These are phyloP conservation scores for Phytophthora meadii DNA, from an alignment of 352 stramenopile species.

Conservation along the genomic window DNA sequence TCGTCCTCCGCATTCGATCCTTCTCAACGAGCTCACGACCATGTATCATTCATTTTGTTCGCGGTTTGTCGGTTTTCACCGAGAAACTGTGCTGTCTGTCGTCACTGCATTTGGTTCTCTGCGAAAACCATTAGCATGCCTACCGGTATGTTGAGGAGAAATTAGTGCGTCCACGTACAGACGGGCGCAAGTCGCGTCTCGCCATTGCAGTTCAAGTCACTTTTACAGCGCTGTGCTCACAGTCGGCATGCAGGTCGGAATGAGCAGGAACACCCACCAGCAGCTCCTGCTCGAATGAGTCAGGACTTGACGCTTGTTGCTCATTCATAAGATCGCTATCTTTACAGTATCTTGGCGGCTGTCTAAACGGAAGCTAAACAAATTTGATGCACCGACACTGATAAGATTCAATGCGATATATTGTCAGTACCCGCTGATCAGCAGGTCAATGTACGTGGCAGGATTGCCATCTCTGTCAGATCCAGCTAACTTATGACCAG, in stretches of 20 bases:
- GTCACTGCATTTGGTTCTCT: not conserved
- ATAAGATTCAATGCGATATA: not conserved
- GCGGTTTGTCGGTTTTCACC: slow-evolving; percentile 7
- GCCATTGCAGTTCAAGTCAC: slow-evolving; percentile 5
- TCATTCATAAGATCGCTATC: slow-evolving; percentile 1
- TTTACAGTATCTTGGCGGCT: slow-evolving; percentile 3
- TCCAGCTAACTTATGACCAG: slow-evolving; percentile 2
- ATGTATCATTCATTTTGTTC: slow-evolving; percentile 12
- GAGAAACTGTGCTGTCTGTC: slow-evolving; percentile 10
- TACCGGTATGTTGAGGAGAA: not conserved
- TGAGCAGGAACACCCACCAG: not conserved
- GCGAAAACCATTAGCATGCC: not conserved
- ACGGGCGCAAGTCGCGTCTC: not conserved
- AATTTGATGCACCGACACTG: not conserved
- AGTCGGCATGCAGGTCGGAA: not conserved
- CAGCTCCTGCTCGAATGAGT: slow-evolving; percentile 3
- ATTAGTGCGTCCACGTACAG: slow-evolving; percentile 1
- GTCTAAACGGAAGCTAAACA: not conserved
- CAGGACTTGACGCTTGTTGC: slow-evolving; percentile 1
- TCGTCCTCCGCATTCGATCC: slow-evolving; percentile 10
- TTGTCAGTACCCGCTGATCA: not conserved
- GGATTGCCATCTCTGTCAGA: slow-evolving; percentile 3
- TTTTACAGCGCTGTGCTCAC: not conserved
- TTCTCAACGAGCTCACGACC: slow-evolving; percentile 12
- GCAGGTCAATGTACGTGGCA: not conserved